A percentile compares a stretch with the other conserved stretches of the same genome.
phyloP scores from a whole-genome alignment of 306 rosid genomes.

The Comarum palustre region DNA sequence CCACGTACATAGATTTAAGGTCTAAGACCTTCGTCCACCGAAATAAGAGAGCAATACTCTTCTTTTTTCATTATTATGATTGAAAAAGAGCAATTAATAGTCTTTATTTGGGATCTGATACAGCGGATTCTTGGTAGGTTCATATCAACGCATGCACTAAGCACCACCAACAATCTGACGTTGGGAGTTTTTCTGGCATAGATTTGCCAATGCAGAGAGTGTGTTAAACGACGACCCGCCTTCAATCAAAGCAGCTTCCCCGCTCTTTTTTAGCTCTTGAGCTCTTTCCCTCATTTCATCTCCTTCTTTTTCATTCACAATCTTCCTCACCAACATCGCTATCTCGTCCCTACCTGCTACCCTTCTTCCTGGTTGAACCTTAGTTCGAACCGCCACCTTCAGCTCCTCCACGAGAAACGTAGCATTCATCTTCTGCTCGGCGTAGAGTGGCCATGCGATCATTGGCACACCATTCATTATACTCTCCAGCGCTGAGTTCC shows the following conservation, averaged over 20 bases:
- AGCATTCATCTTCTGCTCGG: slow-evolving; percentile 55
- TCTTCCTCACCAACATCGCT: slow-evolving; percentile 34
- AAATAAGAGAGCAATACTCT: too few species aligned
- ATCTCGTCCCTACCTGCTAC: slow-evolving; percentile 32
- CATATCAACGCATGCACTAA: too few species aligned
- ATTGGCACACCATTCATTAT: slow-evolving; percentile 40
- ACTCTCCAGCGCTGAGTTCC: slow-evolving; percentile 49
- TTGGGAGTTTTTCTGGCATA: not conserved
- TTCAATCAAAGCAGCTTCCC: slow-evolving; percentile 25
- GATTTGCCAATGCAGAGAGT: slow-evolving; percentile 8
- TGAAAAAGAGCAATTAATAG: too few species aligned
- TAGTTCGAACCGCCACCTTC: slow-evolving; percentile 18
- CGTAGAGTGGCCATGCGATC: slow-evolving; percentile 53
- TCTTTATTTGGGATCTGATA: too few species aligned
- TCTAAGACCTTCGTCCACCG: too few species aligned
- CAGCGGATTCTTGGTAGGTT: too few species aligned
- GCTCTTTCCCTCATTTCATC: slow-evolving; percentile 9
- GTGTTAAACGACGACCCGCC: slow-evolving; percentile 33
- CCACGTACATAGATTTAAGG: too few species aligned
- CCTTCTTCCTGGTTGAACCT: not conserved
- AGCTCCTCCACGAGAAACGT: slow-evolving; percentile 27
- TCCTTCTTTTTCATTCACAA: slow-evolving; percentile 40
- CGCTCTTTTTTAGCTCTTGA: slow-evolving; percentile 18
- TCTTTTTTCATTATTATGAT: too few species aligned
- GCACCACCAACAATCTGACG: too few species aligned